Evolutionary conservation across 108 stramenopile genomes (phyloP), one percentile per base, ranked within the genome.

Genomic region (Nannochloropsis oceanica): DNA sequence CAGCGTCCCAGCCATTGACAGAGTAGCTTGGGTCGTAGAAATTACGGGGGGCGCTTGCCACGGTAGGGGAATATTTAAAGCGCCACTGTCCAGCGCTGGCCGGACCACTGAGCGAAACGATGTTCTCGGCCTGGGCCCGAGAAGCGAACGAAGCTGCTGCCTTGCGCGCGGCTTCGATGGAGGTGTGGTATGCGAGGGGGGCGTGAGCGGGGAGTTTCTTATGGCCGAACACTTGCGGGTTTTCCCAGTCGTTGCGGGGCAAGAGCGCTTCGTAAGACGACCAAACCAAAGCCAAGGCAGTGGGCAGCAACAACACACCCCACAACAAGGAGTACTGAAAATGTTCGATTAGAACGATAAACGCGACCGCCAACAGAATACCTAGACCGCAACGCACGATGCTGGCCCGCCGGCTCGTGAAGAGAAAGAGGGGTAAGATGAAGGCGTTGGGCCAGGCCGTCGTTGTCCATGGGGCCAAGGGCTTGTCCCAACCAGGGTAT

Each of bases 181-280:
- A 80, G 79, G 83, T 18, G 87, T 87, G 80, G 80, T 84, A 80
- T 9, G 43, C 11, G 26, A 87, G 46, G 79, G 83, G 84, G 25
- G 87, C 83, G 44, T 87, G 87, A 44, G 83, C 42, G 26, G 87
- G 79, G 22, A 87, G 87, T 9, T 83, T 59, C 14, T 84, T 83
- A 12, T 42, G 27, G 22, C 82, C 50, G 26, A 80, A 25, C 25
- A 80, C 59, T 26, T 79, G 42, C 14, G 87, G 87, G 80, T 87
- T 80, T 44, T 84, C 87, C 83, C 83, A 87, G 18, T 50, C 83
- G 42, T 43, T 42, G 26, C 87, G 87, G 27, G 83, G 80, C 0
- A 87, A 83, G 12, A 87, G 14, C 20, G 83, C 82, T 25, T 83
- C 83, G 83, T 83, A 87, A 44, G 27, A 80, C 22, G 27, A 18